Conservation (phyloP, 441 rosid species). For the Pelargonium fulgidum region DNA sequence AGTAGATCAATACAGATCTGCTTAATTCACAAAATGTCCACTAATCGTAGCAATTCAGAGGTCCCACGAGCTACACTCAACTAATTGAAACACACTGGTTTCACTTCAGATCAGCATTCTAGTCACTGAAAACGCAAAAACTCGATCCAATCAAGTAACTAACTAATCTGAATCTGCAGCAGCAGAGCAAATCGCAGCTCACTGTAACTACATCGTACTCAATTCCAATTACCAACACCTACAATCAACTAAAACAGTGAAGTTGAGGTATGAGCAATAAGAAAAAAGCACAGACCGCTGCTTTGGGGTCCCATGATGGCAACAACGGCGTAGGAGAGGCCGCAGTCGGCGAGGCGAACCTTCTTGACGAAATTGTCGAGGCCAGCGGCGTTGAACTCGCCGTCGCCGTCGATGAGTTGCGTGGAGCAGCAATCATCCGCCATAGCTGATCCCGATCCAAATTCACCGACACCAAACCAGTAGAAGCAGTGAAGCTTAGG, state of each 20-base stretch:
- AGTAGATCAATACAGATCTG: conserved; percentile 5
- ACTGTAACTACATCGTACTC: not conserved
- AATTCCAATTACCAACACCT: not conserved
- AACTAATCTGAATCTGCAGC: not conserved
- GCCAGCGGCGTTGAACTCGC: conserved; percentile 58
- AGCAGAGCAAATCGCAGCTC: not conserved
- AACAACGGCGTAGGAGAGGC: conserved; percentile 86
- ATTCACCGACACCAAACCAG: not conserved
- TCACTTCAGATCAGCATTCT: not conserved
- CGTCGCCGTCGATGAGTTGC: conserved; percentile 67
- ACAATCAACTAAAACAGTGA: not conserved
- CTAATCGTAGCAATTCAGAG: not conserved
- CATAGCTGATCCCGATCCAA: conserved; percentile 15
- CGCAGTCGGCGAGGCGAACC: conserved; percentile 50
- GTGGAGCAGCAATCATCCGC: conserved; percentile 47
- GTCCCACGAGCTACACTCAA: not conserved
- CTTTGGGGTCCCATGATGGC: conserved; percentile 98
- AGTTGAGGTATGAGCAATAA: not conserved
- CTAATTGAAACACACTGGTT: not conserved
- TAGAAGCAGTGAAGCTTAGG: not conserved
- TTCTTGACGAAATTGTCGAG: conserved; percentile 51
- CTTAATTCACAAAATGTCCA: not conserved
- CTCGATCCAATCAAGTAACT: not conserved
- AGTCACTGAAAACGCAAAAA: not conserved
- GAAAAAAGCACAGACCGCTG: conserved; percentile 49